phyloP scores from a whole-genome alignment of 768 basidiomycete genomes.

The Hericium alpestre region DNA sequence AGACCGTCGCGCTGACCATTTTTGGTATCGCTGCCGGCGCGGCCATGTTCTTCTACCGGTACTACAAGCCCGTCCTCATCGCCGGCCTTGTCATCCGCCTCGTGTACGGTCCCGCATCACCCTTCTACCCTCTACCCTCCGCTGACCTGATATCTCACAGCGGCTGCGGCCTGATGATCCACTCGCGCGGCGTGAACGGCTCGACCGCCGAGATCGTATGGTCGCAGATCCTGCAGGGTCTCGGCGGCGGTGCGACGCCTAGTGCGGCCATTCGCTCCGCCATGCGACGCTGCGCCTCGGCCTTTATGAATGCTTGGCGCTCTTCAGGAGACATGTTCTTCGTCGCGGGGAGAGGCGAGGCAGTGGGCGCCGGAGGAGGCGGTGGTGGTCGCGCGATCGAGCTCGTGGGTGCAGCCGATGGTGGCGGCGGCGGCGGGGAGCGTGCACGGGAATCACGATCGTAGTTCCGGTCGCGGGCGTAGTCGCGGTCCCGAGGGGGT shows the following conservation, averaged over 20 bases:
- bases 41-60: no score
- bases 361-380: conserved; percentile 39
- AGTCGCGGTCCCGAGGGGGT: conserved; percentile 28
- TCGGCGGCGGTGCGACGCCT: conserved; percentile 44
- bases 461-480: conserved; percentile 23
- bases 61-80: no score
- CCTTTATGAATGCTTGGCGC: conserved; percentile 63
- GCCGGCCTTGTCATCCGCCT: no score
- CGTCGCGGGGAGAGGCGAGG: conserved; percentile 48
- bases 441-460: conserved; percentile 30
- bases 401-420: conserved; percentile 33
- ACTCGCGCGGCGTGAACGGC: no score
- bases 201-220: no score
- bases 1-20: no score
- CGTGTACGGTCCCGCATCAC: no score
- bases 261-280: conserved; percentile 79
- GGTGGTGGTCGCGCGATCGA: conserved; percentile 33
- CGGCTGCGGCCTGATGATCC: no score
- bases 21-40: no score
- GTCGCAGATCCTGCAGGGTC: conserved; percentile 1
- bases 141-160: no score
- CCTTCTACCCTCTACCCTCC: no score
- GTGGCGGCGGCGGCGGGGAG: conserved; percentile 36
- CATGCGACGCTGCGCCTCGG: conserved; percentile 72
- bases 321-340: conserved; percentile 84